Evolutionary conservation across 2,329 filamentous ascomycete genomes (phyloP).

Genomic region (Colletotrichum sp.): DNA sequence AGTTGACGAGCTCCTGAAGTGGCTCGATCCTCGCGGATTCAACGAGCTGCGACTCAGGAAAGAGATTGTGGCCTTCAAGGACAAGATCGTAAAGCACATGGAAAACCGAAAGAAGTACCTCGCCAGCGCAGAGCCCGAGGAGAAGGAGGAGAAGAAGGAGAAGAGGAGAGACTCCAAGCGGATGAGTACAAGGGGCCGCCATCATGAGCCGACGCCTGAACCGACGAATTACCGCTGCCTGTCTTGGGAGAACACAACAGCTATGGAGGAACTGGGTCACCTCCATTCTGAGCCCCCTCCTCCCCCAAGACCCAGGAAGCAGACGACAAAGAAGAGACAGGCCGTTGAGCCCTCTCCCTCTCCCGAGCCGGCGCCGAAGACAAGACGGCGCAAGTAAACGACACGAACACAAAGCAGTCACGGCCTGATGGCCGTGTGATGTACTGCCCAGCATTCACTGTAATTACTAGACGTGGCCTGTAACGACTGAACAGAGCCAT

Average conservation of each 20-base stretch:
- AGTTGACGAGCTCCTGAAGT: slow-evolving; percentile 79
- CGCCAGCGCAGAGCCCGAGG: slow-evolving; percentile 45
- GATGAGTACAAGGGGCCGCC: slow-evolving; percentile 50
- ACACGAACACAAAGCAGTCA: not conserved
- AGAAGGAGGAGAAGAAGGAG: slow-evolving; percentile 36
- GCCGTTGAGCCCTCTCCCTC: slow-evolving; percentile 29
- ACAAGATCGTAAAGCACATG: slow-evolving; percentile 82
- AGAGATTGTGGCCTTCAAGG: slow-evolving; percentile 78
- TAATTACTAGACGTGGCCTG: slow-evolving; percentile 4
- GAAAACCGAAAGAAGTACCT: slow-evolving; percentile 78
- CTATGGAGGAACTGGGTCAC: slow-evolving; percentile 61
- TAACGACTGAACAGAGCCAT: not conserved
- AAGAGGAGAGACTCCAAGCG: slow-evolving; percentile 29
- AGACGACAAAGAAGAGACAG: slow-evolving; percentile 53
- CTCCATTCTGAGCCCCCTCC: slow-evolving; percentile 61
- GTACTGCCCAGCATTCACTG: not conserved
- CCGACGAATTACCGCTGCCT: slow-evolving; percentile 53
- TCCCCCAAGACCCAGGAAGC: slow-evolving; percentile 55
- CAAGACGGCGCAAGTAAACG: slow-evolving; percentile 22
- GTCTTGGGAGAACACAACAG: slow-evolving; percentile 61
- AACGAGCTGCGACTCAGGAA: slow-evolving; percentile 89
- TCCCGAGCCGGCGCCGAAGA: slow-evolving; percentile 27
- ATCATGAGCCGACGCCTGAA: slow-evolving; percentile 52
- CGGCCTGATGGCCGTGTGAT: not conserved
- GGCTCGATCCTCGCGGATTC: slow-evolving; percentile 86